Percentiles rank a stretch among this genome's conserved stretches.
Evolutionary conservation across 495 filamentous ascomycete genomes (phyloP).

Genomic region (Cladorrhinum samala): DNA sequence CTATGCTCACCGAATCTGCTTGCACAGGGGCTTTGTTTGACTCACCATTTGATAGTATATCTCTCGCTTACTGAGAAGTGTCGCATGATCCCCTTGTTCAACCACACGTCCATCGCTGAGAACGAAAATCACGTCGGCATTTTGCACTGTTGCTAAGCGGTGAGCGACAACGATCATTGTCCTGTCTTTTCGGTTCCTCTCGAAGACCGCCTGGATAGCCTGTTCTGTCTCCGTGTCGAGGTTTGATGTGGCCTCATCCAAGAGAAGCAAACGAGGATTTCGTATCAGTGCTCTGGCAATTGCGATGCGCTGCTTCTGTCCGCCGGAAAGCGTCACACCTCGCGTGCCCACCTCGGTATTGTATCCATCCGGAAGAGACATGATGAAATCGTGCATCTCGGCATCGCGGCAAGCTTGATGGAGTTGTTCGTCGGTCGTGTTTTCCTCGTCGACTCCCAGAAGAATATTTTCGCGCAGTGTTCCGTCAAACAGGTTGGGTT

Average conservation of each 20-base stretch:
- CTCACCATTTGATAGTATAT: slow-evolving; percentile 53
- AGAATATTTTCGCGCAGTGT: slow-evolving; percentile 55
- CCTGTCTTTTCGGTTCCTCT: slow-evolving; percentile 53
- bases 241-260: slow-evolving; percentile 76
- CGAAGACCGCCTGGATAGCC: slow-evolving; percentile 65
- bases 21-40: too few species aligned
- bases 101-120: slow-evolving; percentile 48
- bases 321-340: slow-evolving; percentile 65
- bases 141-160: slow-evolving; percentile 50
- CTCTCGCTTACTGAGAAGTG: slow-evolving; percentile 43
- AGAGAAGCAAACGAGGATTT: slow-evolving; percentile 62
- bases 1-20: neutral
- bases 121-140: slow-evolving; percentile 54
- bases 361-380: slow-evolving; percentile 53
- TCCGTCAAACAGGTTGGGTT: slow-evolving; percentile 56
- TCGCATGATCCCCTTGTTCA: slow-evolving; percentile 46
- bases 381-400: slow-evolving; percentile 54
- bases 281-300: slow-evolving; percentile 74
- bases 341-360: slow-evolving; percentile 57
- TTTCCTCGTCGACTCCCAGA: slow-evolving; percentile 41
- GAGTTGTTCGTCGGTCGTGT: slow-evolving; percentile 36
- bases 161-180: slow-evolving; percentile 77
- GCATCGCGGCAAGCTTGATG: slow-evolving; percentile 48
- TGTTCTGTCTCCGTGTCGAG: slow-evolving; percentile 72
- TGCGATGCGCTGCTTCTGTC: slow-evolving; percentile 70